Evolutionary conservation across 2,329 filamentous ascomycete genomes (phyloP), one percentile per base, ranked within the genome.

Genomic region (Arthrobotrys sphaeroides): DNA sequence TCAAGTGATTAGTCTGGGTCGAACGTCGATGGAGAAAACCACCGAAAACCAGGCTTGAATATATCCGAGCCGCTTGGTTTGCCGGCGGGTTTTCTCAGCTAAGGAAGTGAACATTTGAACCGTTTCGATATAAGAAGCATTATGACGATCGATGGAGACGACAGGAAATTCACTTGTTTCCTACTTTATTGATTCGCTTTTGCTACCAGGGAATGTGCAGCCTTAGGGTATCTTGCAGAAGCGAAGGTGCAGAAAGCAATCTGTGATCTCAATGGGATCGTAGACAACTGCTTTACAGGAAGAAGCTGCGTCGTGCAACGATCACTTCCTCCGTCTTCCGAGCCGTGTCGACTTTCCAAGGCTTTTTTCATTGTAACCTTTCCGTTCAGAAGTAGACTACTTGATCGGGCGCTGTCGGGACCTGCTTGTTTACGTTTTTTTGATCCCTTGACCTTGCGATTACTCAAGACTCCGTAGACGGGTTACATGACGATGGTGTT

Each of bases 211-310:
- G 26, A 51, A 70, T 47, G 57, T 38, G 66, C 33, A 62, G 66
- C 66, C 45, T 69, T 61, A 69, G 49, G 55, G 45, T 45, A 70
- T 55, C 66, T 49, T 62, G 55, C 55, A 70, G 66, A 70, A 70
- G 66, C 66, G 66, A 70, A 67, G 16, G 49, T 53, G 45, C 28
- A 40, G 26, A 38, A 36, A 33, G 22, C 2, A 33, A 36, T 42
- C 22, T 53, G n/a, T 40, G 36, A n/a, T 31, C 38, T 51, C 28
- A 18, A 57, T 61, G 20, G 26, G 20, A 43, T 31, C 7, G 22
- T 12, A 43, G 13, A n/a, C n/a, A n/a, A n/a, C n/a, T 10, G 28
- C 5, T 33, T 33, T 10, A 5, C 28, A 33, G 28, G 3, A 3
- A 9, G 13, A 18, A 9, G 45, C 16, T 51, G 26, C 45, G 28